Conservation (phyloP, 2,329 filamentous ascomycete species). For the Tolypocladium nubicola region DNA sequence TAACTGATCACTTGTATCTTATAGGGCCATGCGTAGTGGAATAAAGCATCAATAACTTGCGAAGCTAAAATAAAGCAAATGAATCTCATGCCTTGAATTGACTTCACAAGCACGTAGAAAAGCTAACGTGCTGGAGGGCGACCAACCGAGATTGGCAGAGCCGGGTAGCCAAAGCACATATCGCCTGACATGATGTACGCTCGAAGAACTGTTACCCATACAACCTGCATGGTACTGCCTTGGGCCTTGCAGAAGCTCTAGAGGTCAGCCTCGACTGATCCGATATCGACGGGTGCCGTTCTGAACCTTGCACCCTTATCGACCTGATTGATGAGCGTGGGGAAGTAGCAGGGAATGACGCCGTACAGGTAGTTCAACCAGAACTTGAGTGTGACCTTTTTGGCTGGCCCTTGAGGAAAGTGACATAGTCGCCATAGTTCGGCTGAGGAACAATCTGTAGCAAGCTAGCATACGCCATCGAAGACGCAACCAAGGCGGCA, state of each 20-base stretch:
- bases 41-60: no score
- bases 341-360: background rate
- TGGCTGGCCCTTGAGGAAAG: background rate
- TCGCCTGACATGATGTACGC: background rate
- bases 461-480: background rate
- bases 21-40: no score
- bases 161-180: background rate
- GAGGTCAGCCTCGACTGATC: background rate
- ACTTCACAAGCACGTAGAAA: no score
- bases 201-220: background rate
- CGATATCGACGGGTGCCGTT: background rate
- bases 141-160: background rate
- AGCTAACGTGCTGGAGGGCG: no score
- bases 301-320: background rate
- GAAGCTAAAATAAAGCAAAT: no score
- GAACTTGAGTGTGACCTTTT: background rate
- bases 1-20: no score
- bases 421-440: background rate
- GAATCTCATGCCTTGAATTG: no score
- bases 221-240: background rate
- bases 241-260: background rate
- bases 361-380: background rate
- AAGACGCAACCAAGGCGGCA: no score
- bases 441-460: background rate
- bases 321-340: background rate